Evolutionary conservation across 371 early-diverging fungal species (phyloP), one percentile per base, ranked within the genome.

Genomic region (Rhizomucor miehei): DNA sequence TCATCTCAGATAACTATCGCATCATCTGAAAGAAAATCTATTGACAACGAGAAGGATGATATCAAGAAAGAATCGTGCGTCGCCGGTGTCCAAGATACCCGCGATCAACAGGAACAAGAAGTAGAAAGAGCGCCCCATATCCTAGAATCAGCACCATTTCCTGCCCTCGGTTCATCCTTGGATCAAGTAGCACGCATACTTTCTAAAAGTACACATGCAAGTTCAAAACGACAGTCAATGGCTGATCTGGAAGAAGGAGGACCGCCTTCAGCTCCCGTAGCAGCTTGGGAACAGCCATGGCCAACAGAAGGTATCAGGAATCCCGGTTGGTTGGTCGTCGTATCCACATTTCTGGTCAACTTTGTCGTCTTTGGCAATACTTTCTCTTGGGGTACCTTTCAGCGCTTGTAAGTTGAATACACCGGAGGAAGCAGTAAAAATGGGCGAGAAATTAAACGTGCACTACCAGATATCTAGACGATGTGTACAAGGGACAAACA

Each of bases 101-200:
- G 40, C 41, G 25, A 9, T n/a, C n/a, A n/a, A 48, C 9, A 10
- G 37, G n/a, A 10, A 24, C 1, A 14, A 11, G 45, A 20, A 19
- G 41, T 23, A 10, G 12, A 44, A 10, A 9, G 13, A 19, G 2
- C 39, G 24, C 48, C 70, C 3, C 40, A 59, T 13, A 47, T 70
- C 0, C 41, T 71, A 19, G 74, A 74, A 36, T 44, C 44, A 17
- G 74, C 74, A 6, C 74, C 74, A 9, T 65, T 74, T 52, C 70
- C 74, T 2, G 54, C 59, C 1, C 43, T 70, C 12, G 74, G 59
- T 8, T 29, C 29, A 1, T 66, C 66, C 2, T 14, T 74, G 17
- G 40, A 65, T 34, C 66, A 69, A 44, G 66, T 74, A 43, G 60
- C 59, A 1, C 62, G 52, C 8, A 72, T 62, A 16, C 21, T 72